Base-by-base conservation (phyloP, 768 basidiomycete genomes). In the Calocera cornea region DNA sequence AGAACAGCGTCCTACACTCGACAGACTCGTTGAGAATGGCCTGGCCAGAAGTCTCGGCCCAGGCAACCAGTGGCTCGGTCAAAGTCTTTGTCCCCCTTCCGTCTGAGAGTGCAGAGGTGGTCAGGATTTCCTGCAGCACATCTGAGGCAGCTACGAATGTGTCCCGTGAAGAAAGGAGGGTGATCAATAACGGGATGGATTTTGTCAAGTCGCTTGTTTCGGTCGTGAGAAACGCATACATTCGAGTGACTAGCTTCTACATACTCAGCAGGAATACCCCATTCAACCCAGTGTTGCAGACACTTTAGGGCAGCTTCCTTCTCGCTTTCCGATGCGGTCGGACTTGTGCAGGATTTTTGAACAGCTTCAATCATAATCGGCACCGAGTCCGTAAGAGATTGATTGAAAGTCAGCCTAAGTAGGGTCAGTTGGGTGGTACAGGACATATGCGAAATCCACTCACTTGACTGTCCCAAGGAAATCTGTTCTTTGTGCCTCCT, bases 41-140 rank as follows among this genome's bases (percentile, higher is more conserved):
- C 29, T 78, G 75, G 8, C 88, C 90, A 49, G 81, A 78, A 0
- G 78, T 74, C 68, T 86, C 81, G 0, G 87, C 73, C 92, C 92
- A 97, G 1, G 86, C 76, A n/a, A 97, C 78, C 7, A 97, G 78
- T 1, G 94, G 94, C 72, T 94, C 90, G 0, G 92, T 92, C 34
- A 95, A 81, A 0, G 87, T 83, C 66, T 83, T 83, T 19, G 82
- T 81, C 1, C 89, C 90, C 0, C 81, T 78, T 0, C 90, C 90
- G 65, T 87, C 84, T 0, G 87, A 80, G 34, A 94, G 80, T 0
- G 87, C 80, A 0, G 92, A 90, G 64, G 85, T 83, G 0, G 86
- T 82, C 71, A 94, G 81, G 65, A 95, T 81, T 72, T 94, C 91
- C 74, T 89, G 85, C 2, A 95, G 74, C 0, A 87, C 82, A 49